Base-by-base conservation (phyloP, 768 basidiomycete species). In the Rhodotorula taiwanensis region DNA sequence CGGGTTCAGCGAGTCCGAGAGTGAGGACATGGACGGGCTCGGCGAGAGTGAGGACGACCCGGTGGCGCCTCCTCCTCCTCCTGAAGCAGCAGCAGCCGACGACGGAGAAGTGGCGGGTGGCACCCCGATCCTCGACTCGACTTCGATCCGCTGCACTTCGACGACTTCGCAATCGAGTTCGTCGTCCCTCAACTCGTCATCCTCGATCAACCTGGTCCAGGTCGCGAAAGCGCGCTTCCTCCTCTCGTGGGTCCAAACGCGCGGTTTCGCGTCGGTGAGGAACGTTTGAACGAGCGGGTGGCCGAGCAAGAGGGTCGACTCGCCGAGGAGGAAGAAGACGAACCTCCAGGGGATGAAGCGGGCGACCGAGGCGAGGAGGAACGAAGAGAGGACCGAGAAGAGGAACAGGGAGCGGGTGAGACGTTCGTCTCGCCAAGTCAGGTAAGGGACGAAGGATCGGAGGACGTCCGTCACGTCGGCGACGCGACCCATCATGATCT, bases 401-500 rank as follows among this genome's bases (percentile, higher is more conserved):
- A 70, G 71, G 20, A 71, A 61, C 47, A 72, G 63, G 14, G 66
- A 58, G 25, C 58, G 57, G 1, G 70, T 68, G n/a, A 60, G 41
- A 21, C 62, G 59, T 14, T 54, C 52, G 55, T 61, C 48, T 13
- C 56, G 64, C 72, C 72, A 73, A 57, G 71, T 66, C 13, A 73
- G 51, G 62, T 62, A 70, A 5, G 72, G 70, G 14, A 67, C 61
- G 28, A 64, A 30, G 30, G 65, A 60, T 7, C 72, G 69, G 16
- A 64, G 65, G 34, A 52, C 25, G 57, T 73, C 72, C 2, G 69
- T 61, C 21, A 69, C 47, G 59, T 67, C 66, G 18, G 71, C 59
- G 27, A 70, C 54, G 18, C 67, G 58, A 7, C 72, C 72, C 72
- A 73, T 73, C 55, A 70, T 62, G 60, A 65, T 70, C 42, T 73